Percentiles rank a stretch among this genome's conserved stretches.
Evolutionary conservation across 352 stramenopile genomes (phyloP).

Genomic region (Phytophthora sp.): DNA sequence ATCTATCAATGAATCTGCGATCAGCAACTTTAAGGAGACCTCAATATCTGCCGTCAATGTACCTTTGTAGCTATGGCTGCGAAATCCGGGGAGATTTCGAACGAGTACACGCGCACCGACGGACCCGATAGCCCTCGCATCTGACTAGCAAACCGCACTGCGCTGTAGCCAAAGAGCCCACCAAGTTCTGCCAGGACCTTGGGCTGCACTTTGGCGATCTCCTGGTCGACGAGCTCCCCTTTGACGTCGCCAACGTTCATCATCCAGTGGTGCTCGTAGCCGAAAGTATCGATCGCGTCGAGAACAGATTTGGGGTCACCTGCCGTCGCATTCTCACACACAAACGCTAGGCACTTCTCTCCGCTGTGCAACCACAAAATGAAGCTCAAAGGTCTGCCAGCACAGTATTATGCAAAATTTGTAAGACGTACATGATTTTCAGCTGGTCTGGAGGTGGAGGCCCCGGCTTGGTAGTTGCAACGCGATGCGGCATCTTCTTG

Average conservation of each 20-base stretch:
- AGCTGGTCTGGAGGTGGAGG: conserved; percentile 17
- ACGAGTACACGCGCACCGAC: conserved; percentile 45
- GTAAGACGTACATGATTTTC: conserved; percentile 20
- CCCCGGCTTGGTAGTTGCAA: conserved; percentile 28
- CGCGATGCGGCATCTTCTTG: conserved; percentile 20
- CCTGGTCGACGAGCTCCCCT: conserved; percentile 43
- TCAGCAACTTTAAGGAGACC: no score
- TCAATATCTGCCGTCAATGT: not conserved
- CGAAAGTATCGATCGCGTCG: conserved; percentile 47
- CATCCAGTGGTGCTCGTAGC: conserved; percentile 38
- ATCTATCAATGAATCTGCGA: conserved; percentile 33
- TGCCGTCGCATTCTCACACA: conserved; percentile 30
- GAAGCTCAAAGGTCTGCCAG: not conserved
- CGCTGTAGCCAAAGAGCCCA: conserved; percentile 49
- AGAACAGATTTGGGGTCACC: conserved; percentile 43
- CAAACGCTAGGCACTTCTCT: conserved; percentile 34
- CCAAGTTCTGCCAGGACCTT: conserved; percentile 49
- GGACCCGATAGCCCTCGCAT: conserved; percentile 30
- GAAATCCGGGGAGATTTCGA: conserved; percentile 44
- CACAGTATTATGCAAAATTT: not conserved
- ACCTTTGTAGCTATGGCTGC: conserved; percentile 46
- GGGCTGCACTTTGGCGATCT: conserved; percentile 40
- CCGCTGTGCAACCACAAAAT: conserved; percentile 3
- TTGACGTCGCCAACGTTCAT: conserved; percentile 58
- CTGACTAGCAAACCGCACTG: conserved; percentile 45